Conservation (phyloP, 75 land plant species). For the Pseudotsuga menziesii region DNA sequence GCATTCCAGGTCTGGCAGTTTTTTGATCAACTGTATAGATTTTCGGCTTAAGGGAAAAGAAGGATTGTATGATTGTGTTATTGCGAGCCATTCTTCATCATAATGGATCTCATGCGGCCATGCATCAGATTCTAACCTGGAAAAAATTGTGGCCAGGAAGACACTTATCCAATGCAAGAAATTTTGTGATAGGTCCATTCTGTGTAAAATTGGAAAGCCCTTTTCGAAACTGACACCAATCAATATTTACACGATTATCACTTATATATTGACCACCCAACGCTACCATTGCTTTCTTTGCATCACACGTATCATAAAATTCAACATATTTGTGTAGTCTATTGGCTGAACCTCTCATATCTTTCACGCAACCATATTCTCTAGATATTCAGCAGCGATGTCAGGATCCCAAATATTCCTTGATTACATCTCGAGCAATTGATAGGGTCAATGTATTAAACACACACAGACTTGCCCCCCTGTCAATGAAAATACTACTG, state of each 20-base stretch:
- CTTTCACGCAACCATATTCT: conserved; percentile 17
- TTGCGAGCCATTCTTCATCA: conserved; percentile 98
- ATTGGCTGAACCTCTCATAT: conserved; percentile 22
- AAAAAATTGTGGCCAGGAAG: conserved; percentile 73
- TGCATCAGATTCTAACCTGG: conserved; percentile 81
- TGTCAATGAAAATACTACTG: too few relatives aligned
- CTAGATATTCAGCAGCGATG: background rate
- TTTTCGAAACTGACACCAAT: conserved; percentile 23
- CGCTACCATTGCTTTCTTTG: conserved; percentile 19
- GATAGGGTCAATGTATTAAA: conserved; percentile 13
- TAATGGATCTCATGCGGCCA: conserved; percentile 71
- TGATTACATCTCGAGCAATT: conserved; percentile 17
- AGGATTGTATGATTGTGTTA: conserved; percentile 64
- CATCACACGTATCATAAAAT: conserved; percentile 32
- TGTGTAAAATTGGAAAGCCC: conserved; percentile 11
- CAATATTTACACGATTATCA: conserved; percentile 24
- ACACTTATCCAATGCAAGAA: conserved; percentile 95
- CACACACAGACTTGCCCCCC: conserved; percentile 16
- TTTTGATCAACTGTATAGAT: conserved; percentile 23
- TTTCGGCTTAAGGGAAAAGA: conserved; percentile 54
- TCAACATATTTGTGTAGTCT: conserved; percentile 32
- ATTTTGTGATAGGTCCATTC: conserved; percentile 62
- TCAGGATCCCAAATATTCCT: conserved; percentile 31
- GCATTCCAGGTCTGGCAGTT: too few relatives aligned
- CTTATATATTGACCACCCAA: conserved; percentile 17